These are phyloP conservation scores for Coemansia sp. DNA, from an alignment of 192 early-diverging fungal genomes.

Conservation along the genomic window DNA sequence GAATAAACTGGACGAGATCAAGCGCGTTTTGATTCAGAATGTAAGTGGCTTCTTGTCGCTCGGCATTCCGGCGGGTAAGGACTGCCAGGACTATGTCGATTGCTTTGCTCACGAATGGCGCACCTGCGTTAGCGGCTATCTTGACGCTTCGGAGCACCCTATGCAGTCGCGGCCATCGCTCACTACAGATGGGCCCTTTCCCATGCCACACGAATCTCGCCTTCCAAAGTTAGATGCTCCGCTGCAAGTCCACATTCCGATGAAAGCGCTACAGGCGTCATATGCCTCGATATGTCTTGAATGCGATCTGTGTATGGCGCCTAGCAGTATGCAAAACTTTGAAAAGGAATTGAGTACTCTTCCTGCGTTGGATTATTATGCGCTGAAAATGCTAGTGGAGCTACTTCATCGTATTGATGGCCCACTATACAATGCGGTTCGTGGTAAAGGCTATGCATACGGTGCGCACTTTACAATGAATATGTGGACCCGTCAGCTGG, in stretches of 20 bases:
- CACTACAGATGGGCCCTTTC: conserved; percentile 23
- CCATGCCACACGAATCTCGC: conserved; percentile 41
- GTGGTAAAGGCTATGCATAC: conserved; percentile 77
- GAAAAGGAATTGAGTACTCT: conserved; percentile 39
- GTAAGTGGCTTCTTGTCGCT: conserved; percentile 24
- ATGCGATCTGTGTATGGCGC: conserved; percentile 29
- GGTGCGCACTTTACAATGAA: conserved; percentile 58
- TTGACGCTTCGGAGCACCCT: neutral
- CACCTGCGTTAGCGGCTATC: conserved; percentile 10
- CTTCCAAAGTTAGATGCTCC: conserved; percentile 44
- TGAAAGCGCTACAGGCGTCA: conserved; percentile 53
- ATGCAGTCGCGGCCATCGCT: neutral
- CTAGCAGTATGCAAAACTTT: conserved; percentile 20
- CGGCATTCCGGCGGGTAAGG: conserved; percentile 11
- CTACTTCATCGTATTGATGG: conserved; percentile 73
- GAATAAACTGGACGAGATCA: conserved; percentile 15
- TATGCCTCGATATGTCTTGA: conserved; percentile 43
- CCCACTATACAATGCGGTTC: conserved; percentile 70
- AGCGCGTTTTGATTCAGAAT: conserved; percentile 6
- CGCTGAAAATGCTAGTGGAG: conserved; percentile 64
- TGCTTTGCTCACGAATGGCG: conserved; percentile 27
- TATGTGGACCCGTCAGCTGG: conserved; percentile 60
- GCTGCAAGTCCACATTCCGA: conserved; percentile 47
- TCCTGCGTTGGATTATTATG: conserved; percentile 53
- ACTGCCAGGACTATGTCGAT: conserved; percentile 17